phyloP scores from a whole-genome alignment of 768 basidiomycete species.

The Mycena vulgaris region DNA sequence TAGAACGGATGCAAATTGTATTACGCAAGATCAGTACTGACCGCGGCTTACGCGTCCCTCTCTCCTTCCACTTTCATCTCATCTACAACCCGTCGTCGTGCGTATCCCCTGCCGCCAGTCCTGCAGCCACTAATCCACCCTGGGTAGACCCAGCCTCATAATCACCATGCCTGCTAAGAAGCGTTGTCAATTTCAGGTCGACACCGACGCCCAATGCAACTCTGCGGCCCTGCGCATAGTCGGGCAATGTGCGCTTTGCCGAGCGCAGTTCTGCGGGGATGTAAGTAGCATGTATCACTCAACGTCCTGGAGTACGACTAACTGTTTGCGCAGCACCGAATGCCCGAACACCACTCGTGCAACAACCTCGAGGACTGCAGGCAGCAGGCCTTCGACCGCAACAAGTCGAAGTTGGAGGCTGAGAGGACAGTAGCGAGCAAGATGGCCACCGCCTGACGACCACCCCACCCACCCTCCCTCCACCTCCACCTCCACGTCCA shows the following conservation, averaged over 20 bases:
- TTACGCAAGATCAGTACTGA: neutral
- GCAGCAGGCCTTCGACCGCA: constrained; percentile 83
- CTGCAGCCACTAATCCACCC: constrained; percentile 26
- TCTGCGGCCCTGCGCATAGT: constrained; percentile 87
- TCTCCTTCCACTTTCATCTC: constrained; percentile 8
- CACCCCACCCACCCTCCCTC: neutral
- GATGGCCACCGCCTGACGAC: constrained; percentile 79
- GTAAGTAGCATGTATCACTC: constrained; percentile 60
- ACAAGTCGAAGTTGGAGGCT: constrained; percentile 90
- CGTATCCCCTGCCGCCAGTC: neutral
- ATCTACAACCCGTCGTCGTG: constrained; percentile 3
- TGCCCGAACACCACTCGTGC: constrained; percentile 92
- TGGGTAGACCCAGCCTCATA: constrained; percentile 18
- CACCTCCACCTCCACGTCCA: neutral
- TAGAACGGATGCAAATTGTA: neutral
- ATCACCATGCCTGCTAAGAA: constrained; percentile 88
- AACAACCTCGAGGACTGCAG: constrained; percentile 87
- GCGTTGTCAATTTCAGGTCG: constrained; percentile 81
- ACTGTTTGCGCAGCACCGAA: constrained; percentile 73
- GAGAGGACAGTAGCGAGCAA: constrained; percentile 91
- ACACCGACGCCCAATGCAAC: constrained; percentile 73
- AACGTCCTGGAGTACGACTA: constrained; percentile 38
- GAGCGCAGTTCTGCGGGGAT: constrained; percentile 81
- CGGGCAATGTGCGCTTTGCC: constrained; percentile 88
- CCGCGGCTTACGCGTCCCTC: too few relatives aligned